Percentiles rank a stretch among this genome's conserved stretches.
Evolutionary conservation across 495 filamentous ascomycete genomes (phyloP).

Genomic region (Staphylotrichum longicolle): DNA sequence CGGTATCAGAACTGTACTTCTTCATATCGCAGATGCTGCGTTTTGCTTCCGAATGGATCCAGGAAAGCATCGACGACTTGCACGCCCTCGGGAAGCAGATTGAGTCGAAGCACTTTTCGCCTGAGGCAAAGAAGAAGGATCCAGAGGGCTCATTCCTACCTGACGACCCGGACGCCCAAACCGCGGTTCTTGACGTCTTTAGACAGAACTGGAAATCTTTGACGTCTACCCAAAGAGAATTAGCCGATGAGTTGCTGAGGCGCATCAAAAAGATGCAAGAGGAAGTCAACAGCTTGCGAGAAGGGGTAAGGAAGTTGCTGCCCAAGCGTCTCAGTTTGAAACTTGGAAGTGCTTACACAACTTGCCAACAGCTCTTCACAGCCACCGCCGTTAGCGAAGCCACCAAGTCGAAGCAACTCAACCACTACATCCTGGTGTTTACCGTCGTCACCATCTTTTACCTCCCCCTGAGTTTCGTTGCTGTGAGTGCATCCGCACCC

Average conservation of each 20-base stretch:
- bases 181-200: not conserved
- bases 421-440: conserved; percentile 63
- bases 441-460: conserved; percentile 64
- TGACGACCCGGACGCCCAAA: not conserved
- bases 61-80: not conserved
- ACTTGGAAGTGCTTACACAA: not conserved
- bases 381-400: conserved; percentile 60
- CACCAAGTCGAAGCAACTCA: conserved; percentile 52
- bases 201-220: not conserved
- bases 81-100: not conserved
- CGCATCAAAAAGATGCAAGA: conserved; percentile 28
- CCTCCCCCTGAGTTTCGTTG: conserved; percentile 57
- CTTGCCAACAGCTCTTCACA: conserved; percentile 19
- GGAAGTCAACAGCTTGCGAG: conserved; percentile 28
- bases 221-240: not conserved
- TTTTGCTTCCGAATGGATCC: not conserved
- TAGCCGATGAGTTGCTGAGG: conserved; percentile 6
- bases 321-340: too few species aligned
- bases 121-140: not conserved
- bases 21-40: not conserved
- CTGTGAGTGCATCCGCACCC: conserved; percentile 21
- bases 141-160: not conserved
- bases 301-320: conserved; percentile 20
- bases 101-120: not conserved
- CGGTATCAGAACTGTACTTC: not conserved